phyloP scores from a whole-genome alignment of 1,284 basidiomycete genomes.

The Athelia psychrophila region DNA sequence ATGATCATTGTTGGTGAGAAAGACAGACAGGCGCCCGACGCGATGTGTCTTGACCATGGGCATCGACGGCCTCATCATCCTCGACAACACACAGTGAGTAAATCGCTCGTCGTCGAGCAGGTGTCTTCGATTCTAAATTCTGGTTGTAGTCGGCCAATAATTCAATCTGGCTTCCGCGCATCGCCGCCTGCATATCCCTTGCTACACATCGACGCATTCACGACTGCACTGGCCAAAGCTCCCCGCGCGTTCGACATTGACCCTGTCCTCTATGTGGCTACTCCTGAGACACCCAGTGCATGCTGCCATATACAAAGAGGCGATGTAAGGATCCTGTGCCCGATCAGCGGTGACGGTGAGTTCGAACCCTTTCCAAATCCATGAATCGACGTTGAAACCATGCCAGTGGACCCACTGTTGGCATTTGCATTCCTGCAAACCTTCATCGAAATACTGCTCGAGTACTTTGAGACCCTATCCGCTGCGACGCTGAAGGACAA shows the following conservation, averaged over 20 bases:
- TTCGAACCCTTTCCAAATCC: slow-evolving; percentile 10
- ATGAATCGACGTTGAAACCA: slow-evolving; percentile 7
- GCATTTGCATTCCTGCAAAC: slow-evolving; percentile 88
- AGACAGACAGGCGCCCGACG: no score
- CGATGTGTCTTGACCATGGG: slow-evolving; percentile 43
- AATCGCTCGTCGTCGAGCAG: slow-evolving; percentile 1
- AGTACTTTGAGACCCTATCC: slow-evolving; percentile 73
- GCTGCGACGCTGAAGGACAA: slow-evolving; percentile 83
- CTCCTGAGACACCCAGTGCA: slow-evolving; percentile 54
- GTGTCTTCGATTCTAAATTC: slow-evolving; percentile 12
- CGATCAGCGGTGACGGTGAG: slow-evolving; percentile 78
- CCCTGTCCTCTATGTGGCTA: slow-evolving; percentile 65
- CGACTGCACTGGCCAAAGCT: slow-evolving; percentile 63
- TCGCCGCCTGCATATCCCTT: slow-evolving; percentile 78
- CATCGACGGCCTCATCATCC: slow-evolving; percentile 89
- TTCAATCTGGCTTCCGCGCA: slow-evolving; percentile 88
- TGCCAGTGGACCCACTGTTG: slow-evolving; percentile 81
- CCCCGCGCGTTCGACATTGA: slow-evolving; percentile 56
- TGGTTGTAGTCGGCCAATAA: slow-evolving; percentile 71
- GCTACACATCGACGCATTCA: slow-evolving; percentile 84
- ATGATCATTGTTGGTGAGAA: no score
- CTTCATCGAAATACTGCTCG: slow-evolving; percentile 80
- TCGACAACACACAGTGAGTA: slow-evolving; percentile 76
- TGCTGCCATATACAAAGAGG: slow-evolving; percentile 81
- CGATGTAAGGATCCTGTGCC: slow-evolving; percentile 77